A percentile compares a stretch with the other conserved stretches of the same genome.
These are phyloP conservation scores for Mortierella sp. DNA, from an alignment of 371 early-diverging fungal species.

Conservation along the genomic window DNA sequence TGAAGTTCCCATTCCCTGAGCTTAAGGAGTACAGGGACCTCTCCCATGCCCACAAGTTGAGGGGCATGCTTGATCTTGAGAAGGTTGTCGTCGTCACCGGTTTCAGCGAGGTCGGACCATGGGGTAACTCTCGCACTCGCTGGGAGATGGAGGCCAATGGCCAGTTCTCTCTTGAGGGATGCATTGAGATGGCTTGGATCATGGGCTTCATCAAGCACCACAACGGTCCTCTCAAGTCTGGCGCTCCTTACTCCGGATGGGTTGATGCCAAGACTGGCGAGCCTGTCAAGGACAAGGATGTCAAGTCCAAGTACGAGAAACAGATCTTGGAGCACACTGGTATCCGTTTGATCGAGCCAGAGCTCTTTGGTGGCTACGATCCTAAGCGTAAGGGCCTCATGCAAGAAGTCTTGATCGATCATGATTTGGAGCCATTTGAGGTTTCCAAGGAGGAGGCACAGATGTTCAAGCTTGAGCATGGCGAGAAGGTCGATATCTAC, in stretches of 20 bases:
- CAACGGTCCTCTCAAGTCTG: constrained; percentile 89
- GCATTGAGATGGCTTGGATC: constrained; percentile 98
- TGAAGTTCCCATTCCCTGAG: constrained; percentile 92
- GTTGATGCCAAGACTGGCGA: constrained; percentile 91
- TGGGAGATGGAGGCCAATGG: constrained; percentile 98
- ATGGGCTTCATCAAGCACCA: constrained; percentile 96
- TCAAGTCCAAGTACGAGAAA: constrained; percentile 95
- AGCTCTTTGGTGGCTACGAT: constrained; percentile 92
- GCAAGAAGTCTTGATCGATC: constrained; percentile 94
- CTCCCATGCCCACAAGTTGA: constrained; percentile 78
- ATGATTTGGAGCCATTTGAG: constrained; percentile 93
- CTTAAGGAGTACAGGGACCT: constrained; percentile 77
- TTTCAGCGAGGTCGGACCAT: constrained; percentile 96
- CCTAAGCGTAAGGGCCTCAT: constrained; percentile 89
- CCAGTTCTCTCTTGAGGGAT: constrained; percentile 95
- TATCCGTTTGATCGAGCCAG: constrained; percentile 95
- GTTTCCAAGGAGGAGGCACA: constrained; percentile 93
- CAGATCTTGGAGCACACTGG: constrained; percentile 94
- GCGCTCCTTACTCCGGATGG: constrained; percentile 92
- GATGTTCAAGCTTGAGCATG: constrained; percentile 91
- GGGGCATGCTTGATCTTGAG: constrained; percentile 93
- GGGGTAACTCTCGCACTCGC: constrained; percentile 94
- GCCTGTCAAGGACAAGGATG: constrained; percentile 92
- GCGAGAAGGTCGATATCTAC: constrained; percentile 86
- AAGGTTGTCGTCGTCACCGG: constrained; percentile 95